Evolutionary conservation across 345 rosid genomes (phyloP), one percentile per base, ranked within the genome.

Genomic region (Hypericum androsaemum): DNA sequence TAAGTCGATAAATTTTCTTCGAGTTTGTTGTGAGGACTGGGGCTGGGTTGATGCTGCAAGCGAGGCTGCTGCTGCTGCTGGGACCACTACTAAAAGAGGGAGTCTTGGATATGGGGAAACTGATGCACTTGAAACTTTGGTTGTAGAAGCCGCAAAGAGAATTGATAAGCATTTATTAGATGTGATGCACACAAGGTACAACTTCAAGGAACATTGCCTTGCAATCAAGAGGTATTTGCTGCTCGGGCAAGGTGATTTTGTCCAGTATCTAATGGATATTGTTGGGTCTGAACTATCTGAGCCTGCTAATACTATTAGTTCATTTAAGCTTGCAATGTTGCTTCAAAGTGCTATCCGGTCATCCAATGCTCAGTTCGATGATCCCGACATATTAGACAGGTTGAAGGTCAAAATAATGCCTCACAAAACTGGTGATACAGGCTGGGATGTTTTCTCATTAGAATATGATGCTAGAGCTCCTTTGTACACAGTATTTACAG

Each of bases 191-290:
- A 79, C 70, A 13, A 74, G 84, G 69, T 90, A 82, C 58, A 82
- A 79, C 51, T 90, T 90, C 66, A 90, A 72, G 71, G 98, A 82
- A 64, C 98, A 90, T 59, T 90, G 98, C 58, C 96, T 90, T 42
- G 98, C 96, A 41, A 90, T 90, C 52, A 90, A 87, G 80, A 81
- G 85, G 17, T 90, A 90, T 79, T 66, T 90, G 60, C 81, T 92
- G 22, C 89, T 90, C 14, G 98, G 98, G 54, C 98, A 90, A 71
- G 98, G 98, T 53, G 98, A 90, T 68, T 90, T 90, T 76, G 96
- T 90, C 60, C 98, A 90, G 70, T 92, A 77, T 68, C 68, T 86
- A 66, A 85, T 86, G 97, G 95, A 92, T 69, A 83, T 74, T 61
- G 86, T 86, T 53, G 96, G 94, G 65, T 81, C 94, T 8, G 86